Conservation (phyloP, 1,284 basidiomycete genomes). For the Ustilago vetiveriae region DNA sequence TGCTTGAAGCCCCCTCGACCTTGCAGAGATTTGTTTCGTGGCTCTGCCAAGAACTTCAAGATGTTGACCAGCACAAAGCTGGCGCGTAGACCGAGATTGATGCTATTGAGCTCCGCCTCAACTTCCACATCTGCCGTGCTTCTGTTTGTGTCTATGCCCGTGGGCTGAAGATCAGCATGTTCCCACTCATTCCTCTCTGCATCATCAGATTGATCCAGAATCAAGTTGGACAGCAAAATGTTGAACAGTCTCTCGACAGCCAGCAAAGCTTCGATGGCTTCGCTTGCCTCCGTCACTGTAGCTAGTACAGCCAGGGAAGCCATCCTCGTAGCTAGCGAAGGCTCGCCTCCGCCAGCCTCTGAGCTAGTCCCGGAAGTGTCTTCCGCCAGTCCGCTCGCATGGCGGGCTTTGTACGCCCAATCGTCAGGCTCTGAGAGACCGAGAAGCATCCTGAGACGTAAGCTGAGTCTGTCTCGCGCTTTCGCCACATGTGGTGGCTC, state of each 20-base stretch:
- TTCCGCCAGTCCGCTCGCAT: not conserved
- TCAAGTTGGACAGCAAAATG: conserved; percentile 7
- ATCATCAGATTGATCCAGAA: conserved; percentile 31
- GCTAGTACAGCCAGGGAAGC: conserved; percentile 27
- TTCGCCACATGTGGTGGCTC: not conserved
- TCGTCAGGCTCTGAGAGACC: conserved; percentile 31
- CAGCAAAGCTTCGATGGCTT: conserved; percentile 8
- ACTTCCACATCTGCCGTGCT: conserved; percentile 5
- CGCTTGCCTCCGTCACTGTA: conserved; percentile 26
- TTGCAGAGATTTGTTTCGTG: not conserved
- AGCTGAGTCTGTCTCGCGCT: conserved; percentile 11
- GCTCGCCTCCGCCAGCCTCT: conserved; percentile 3
- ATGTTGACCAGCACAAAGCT: conserved; percentile 34
- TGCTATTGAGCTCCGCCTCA: conserved; percentile 22
- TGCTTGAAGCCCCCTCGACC: conserved; percentile 9
- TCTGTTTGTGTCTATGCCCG: not conserved
- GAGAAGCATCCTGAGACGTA: conserved; percentile 31
- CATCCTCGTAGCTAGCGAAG: conserved; percentile 32
- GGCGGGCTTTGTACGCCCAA: conserved; percentile 13
- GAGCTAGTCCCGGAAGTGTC: not conserved
- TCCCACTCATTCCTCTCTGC: conserved; percentile 22
- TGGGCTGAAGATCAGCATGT: conserved; percentile 20
- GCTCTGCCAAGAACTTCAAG: conserved; percentile 9
- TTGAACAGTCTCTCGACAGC: conserved; percentile 28
- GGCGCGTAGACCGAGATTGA: conserved; percentile 33